phyloP scores from a whole-genome alignment of 2,329 filamentous ascomycete species.

The Penicillium hesseltinei region DNA sequence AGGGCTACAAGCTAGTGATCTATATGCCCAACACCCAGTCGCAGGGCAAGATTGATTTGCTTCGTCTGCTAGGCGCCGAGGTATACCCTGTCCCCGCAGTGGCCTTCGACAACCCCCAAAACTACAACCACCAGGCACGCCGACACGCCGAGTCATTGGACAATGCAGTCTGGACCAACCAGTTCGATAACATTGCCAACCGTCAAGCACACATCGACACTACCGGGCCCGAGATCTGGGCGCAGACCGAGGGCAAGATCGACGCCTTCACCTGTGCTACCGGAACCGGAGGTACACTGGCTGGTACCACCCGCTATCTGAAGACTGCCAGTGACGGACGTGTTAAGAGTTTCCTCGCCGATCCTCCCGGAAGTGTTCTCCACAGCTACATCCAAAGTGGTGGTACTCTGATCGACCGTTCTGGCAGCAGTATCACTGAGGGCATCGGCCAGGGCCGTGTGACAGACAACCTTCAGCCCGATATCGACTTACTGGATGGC shows the following conservation, averaged over 20 bases:
- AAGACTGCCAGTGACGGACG: constrained; percentile 76
- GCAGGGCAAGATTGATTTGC: constrained; percentile 93
- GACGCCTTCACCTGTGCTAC: constrained; percentile 96
- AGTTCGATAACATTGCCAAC: constrained; percentile 97
- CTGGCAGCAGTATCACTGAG: constrained; percentile 89
- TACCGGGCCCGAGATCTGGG: constrained; percentile 96
- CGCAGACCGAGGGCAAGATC: constrained; percentile 78
- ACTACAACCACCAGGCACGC: constrained; percentile 96
- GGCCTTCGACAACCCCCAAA: constrained; percentile 88
- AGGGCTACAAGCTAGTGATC: constrained; percentile 92
- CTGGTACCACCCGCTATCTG: constrained; percentile 81
- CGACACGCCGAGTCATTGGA: constrained; percentile 82
- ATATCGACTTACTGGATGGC: constrained; percentile 80
- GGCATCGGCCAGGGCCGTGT: constrained; percentile 95
- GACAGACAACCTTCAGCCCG: constrained; percentile 88
- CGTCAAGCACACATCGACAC: constrained; percentile 93
- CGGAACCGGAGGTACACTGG: constrained; percentile 87
- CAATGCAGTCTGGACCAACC: constrained; percentile 97
- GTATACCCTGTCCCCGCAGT: constrained; percentile 95
- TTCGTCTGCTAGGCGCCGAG: constrained; percentile 87
- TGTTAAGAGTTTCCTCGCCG: constrained; percentile 86
- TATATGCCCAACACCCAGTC: constrained; percentile 99
- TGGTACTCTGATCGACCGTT: constrained; percentile 76
- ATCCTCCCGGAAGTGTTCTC: constrained; percentile 89
- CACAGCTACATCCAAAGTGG: constrained; percentile 88